Conservation (phyloP, 1,284 basidiomycete genomes). For the Puccinia novopanici region DNA sequence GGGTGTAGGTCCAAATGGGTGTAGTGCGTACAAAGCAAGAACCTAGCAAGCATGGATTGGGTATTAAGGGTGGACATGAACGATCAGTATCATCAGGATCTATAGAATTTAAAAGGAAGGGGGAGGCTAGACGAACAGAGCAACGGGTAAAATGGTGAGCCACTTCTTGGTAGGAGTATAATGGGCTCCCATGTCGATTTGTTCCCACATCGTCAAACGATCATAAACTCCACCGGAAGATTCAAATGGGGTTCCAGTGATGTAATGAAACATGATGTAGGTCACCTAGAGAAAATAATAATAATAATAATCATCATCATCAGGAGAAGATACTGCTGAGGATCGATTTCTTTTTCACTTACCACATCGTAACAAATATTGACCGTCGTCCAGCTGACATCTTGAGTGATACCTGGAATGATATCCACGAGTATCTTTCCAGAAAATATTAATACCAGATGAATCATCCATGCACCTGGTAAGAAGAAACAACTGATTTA, state of each 20-base stretch:
- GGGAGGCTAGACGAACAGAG: slow-evolving; percentile 69
- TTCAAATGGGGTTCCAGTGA: slow-evolving; percentile 94
- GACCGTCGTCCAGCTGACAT: slow-evolving; percentile 92
- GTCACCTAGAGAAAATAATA: slow-evolving; percentile 70
- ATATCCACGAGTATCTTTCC: slow-evolving; percentile 93
- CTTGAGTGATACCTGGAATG: slow-evolving; percentile 87
- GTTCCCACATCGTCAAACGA: slow-evolving; percentile 96
- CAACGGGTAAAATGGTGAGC: slow-evolving; percentile 86
- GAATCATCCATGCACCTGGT: slow-evolving; percentile 93
- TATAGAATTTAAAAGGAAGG: background rate
- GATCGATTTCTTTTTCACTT: slow-evolving; percentile 59
- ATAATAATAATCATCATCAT: background rate
- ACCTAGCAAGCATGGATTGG: slow-evolving; percentile 64
- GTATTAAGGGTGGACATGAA: slow-evolving; percentile 22
- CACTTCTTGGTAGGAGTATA: slow-evolving; percentile 99
- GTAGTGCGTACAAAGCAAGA: slow-evolving; percentile 96
- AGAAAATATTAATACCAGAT: slow-evolving; percentile 84
- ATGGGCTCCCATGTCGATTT: slow-evolving; percentile 97
- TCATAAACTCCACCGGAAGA: slow-evolving; percentile 90
- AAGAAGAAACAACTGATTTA: background rate
- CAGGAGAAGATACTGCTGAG: background rate
- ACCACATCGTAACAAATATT: slow-evolving; percentile 90
- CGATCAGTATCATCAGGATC: too few species aligned
- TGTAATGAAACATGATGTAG: slow-evolving; percentile 98
- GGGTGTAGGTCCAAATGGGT: slow-evolving; percentile 81